Base-by-base conservation (phyloP, 306 rosid species). In the Notholithocarpus densiflorus region DNA sequence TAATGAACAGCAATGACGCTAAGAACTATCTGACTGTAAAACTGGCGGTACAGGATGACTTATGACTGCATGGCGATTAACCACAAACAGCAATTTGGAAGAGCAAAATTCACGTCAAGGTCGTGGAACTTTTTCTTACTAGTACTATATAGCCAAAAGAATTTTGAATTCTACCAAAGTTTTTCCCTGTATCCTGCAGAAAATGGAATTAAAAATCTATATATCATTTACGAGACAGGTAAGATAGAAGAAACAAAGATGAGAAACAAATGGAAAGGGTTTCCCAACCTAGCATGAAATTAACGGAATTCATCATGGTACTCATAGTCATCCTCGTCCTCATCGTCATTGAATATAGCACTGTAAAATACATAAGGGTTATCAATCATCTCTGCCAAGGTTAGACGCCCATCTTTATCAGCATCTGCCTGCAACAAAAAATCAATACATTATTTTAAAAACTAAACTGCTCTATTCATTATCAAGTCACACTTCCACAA, bases 331-430 rank as follows among this genome's bases (percentile, higher is more conserved):
- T 95, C 97, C 56, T 95, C 99, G 0, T 78, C 83, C 0, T 78
- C 83, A 0, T 96, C 97, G 0, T 92, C 96, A 2, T 77, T 90
- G 88, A 95, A 95, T 81, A 95, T 91, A 72, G 98, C 97, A 56
- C 97, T 90, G 79, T 95, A 95, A 83, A 95, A 95, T 80, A 91
- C 98, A 71, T 95, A 95, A 2, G 99, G 99, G 83, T 86, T 90
- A 70, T 93, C 98, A 20, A 95, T 89, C 99, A 96, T 96, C 92
- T 96, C 99, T 31, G 79, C 20, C 97, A 91, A 82, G 48, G 89
- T 85, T 32, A 95, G 91, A 34, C 91, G 96, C 64, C 98, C 94
- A 73, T 96, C 99, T 84, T 95, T 93, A 86, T 96, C 87, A n/a
- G 43, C 61, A 68, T 96, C 99, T 8, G 99, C 98, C 99, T 93